Conservation (phyloP, 2,329 filamentous ascomycete genomes). For the Sphaerulina musiva region DNA sequence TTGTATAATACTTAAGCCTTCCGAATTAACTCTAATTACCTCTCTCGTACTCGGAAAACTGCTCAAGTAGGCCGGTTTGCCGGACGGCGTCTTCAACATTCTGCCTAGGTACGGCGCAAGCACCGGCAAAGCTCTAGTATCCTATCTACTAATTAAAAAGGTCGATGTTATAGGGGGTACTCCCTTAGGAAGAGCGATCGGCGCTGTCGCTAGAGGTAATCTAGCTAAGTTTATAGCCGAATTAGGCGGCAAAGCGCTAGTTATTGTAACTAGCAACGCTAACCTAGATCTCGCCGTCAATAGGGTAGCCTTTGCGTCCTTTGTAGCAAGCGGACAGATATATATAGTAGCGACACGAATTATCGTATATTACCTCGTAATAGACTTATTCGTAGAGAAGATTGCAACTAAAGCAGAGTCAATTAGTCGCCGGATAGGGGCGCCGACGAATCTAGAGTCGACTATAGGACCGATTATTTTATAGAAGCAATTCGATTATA, state of each 20-base stretch:
- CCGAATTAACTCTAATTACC: conserved; percentile 52
- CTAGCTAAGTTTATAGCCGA: conserved; percentile 54
- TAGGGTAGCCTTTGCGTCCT: conserved; percentile 52
- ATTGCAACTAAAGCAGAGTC: conserved; percentile 56
- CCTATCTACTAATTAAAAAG: conserved; percentile 64
- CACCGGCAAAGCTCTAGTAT: conserved; percentile 63
- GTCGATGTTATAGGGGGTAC: conserved; percentile 73
- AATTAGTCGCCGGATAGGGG: conserved; percentile 58
- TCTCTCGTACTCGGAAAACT: conserved; percentile 56
- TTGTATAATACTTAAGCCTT: conserved; percentile 51
- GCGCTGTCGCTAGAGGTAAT: conserved; percentile 57
- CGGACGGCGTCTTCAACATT: conserved; percentile 67
- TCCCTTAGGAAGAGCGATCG: conserved; percentile 63
- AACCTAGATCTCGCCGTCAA: conserved; percentile 44
- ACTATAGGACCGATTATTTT: conserved; percentile 62
- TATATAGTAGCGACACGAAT: conserved; percentile 52
- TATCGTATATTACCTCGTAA: conserved; percentile 45
- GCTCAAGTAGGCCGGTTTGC: conserved; percentile 66
- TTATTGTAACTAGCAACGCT: conserved; percentile 48
- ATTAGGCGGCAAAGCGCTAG: conserved; percentile 53
- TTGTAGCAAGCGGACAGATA: conserved; percentile 54
- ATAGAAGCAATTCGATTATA: conserved; percentile 52
- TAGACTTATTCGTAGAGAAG: conserved; percentile 54
- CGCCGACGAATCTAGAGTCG: conserved; percentile 62
- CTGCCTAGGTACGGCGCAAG: conserved; percentile 64